Conservation (phyloP, 805 yeast genomes). For the Yamadazyma olivae region DNA sequence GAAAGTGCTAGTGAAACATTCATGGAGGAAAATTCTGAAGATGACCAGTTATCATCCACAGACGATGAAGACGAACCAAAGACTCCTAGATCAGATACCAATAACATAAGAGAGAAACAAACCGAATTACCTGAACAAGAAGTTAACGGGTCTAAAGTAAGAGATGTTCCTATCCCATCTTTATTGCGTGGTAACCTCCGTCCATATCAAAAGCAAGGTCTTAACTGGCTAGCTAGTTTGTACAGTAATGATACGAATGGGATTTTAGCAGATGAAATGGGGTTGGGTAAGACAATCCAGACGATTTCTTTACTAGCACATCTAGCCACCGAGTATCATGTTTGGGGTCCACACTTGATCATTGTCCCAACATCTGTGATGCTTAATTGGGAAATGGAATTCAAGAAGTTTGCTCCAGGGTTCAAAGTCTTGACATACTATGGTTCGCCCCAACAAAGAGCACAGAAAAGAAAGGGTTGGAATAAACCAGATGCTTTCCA, state of each 20-base stretch:
- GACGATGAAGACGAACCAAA: conserved; percentile 30
- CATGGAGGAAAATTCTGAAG: conserved; percentile 11
- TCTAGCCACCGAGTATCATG: conserved; percentile 87
- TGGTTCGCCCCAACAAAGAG: conserved; percentile 96
- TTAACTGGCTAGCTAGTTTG: conserved; percentile 94
- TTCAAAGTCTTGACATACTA: conserved; percentile 92
- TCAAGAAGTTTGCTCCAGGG: conserved; percentile 97
- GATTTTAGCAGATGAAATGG: conserved; percentile 98
- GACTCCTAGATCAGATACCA: conserved; percentile 24
- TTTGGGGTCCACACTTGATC: conserved; percentile 98
- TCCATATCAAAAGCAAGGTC: conserved; percentile 91
- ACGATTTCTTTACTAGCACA: conserved; percentile 85
- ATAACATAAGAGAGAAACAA: conserved; percentile 3
- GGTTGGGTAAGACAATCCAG: conserved; percentile 95
- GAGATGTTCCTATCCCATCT: conserved; percentile 75
- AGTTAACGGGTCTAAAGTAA: conserved; percentile 40
- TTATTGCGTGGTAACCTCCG: conserved; percentile 79
- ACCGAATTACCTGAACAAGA: conserved; percentile 20
- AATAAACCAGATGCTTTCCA: conserved; percentile 94
- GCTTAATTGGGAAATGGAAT: conserved; percentile 99
- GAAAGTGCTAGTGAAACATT: conserved; percentile 12
- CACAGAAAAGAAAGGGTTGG: conserved; percentile 96
- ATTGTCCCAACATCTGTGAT: conserved; percentile 97
- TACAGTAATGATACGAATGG: conserved; percentile 94
- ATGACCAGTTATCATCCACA: conserved; percentile 20